Evolutionary conservation across 2,329 filamentous ascomycete species (phyloP).

Genomic region (Cordyceps militaris): DNA sequence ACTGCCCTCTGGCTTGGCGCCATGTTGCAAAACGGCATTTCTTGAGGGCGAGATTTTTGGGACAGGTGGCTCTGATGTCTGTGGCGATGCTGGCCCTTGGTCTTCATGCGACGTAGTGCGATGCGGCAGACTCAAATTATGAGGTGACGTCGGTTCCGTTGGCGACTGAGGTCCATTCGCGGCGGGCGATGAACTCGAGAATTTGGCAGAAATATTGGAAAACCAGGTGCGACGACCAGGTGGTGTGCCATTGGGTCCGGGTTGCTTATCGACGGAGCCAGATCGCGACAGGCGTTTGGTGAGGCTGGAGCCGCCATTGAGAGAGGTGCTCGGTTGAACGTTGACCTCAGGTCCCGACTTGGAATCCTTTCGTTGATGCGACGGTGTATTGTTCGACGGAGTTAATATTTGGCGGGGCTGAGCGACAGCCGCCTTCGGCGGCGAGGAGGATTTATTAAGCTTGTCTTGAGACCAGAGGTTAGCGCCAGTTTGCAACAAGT

Average conservation of each 20-base stretch:
- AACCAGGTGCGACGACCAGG: constrained; percentile 75
- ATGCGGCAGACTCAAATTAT: constrained; percentile 12
- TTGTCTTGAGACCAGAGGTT: constrained; percentile 22
- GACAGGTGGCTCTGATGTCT: constrained; percentile 33
- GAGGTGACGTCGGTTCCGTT: constrained; percentile 16
- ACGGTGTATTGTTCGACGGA: constrained; percentile 17
- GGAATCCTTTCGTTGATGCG: constrained; percentile 17
- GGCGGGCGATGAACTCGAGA: constrained; percentile 53
- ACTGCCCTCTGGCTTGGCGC: constrained; percentile 48
- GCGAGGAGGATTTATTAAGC: constrained; percentile 23
- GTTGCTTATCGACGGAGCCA: constrained; percentile 29
- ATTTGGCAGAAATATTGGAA: constrained; percentile 85
- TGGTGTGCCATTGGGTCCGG: constrained; percentile 25
- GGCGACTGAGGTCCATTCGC: constrained; percentile 22
- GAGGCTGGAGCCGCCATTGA: constrained; percentile 20
- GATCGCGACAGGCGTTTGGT: constrained; percentile 26
- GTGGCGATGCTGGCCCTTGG: constrained; percentile 24
- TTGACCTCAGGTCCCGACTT: constrained; percentile 15
- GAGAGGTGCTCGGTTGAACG: constrained; percentile 17
- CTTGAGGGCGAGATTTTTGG: constrained; percentile 45
- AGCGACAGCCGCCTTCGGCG: constrained; percentile 22
- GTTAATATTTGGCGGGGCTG: constrained; percentile 28
- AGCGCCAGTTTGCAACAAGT: background rate
- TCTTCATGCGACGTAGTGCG: constrained; percentile 25
- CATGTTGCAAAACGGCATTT: constrained; percentile 54